phyloP scores from a whole-genome alignment of 257 asterid genomes.

The Solanum neorickii region DNA sequence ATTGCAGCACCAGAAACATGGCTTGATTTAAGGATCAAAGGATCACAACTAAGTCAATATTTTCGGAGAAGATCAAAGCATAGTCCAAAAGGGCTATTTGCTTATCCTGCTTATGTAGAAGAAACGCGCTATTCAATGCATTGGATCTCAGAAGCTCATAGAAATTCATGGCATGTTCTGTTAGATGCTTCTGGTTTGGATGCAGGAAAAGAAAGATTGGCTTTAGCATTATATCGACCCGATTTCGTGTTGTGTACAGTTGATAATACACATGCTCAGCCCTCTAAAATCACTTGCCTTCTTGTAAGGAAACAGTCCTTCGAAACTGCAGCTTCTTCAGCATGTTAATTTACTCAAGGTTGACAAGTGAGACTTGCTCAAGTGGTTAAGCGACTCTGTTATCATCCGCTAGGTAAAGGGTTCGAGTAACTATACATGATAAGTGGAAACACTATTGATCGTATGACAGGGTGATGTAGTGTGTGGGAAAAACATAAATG shows the following conservation, averaged over 20 bases:
- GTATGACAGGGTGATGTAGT: neutral
- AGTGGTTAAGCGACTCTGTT: neutral
- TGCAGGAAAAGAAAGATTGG: slow-evolving; percentile 31
- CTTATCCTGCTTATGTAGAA: slow-evolving; percentile 33
- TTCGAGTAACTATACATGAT: neutral
- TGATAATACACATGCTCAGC: slow-evolving; percentile 35
- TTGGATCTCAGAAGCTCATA: slow-evolving; percentile 77
- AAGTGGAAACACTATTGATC: neutral
- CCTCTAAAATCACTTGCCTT: slow-evolving; percentile 47
- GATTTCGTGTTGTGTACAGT: slow-evolving; percentile 53
- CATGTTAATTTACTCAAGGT: neutral
- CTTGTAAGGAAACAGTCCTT: slow-evolving; percentile 57
- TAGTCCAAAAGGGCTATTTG: slow-evolving; percentile 58
- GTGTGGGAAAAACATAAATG: neutral
- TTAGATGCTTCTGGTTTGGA: slow-evolving; percentile 46
- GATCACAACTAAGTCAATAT: slow-evolving; percentile 72
- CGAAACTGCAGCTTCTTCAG: slow-evolving; percentile 27
- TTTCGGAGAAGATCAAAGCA: slow-evolving; percentile 59
- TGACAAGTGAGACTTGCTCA: neutral
- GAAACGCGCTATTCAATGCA: slow-evolving; percentile 61
- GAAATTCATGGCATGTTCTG: slow-evolving; percentile 69
- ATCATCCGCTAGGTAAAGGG: neutral
- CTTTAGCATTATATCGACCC: slow-evolving; percentile 56
- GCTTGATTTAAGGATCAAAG: slow-evolving; percentile 82
- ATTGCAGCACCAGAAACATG: slow-evolving; percentile 60